Base-by-base conservation (phyloP, 2,329 filamentous ascomycete species). In the Trichoderma semiorbis region DNA sequence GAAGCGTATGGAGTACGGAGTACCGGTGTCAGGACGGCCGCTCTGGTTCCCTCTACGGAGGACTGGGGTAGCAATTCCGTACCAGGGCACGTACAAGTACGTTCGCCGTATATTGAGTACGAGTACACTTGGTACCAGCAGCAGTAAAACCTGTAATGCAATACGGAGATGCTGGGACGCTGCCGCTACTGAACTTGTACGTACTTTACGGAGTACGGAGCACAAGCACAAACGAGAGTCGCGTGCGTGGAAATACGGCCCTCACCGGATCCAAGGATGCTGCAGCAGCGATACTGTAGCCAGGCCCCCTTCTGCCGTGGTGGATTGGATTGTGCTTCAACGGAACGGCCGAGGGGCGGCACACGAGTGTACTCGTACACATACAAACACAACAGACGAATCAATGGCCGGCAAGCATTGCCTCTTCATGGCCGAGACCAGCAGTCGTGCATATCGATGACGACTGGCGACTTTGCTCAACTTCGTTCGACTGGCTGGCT, bases 161-260 rank as follows among this genome's bases (percentile, higher is more conserved):
- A 60, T 60, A 30, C 30, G 21, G 60, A 24, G 34, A 26, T 43
- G 24, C 60, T 39, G 30, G 57, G 21, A 62, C 34, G 34, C 60
- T 47, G 39, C 26, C 26, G 39, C 24, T 64, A 21, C 28, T n/a
- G 21, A 5, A 18, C 64, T 67, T 26, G 61, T 65, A n/a, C 50
- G 64, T 67, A 67, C 66, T 62, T 50, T 53, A 61, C 57, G 66
- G 57, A 26, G 53, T 34, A 21, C 50, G 64, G 64, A 58, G 24
- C 24, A 39, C 64, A 60, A 16, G 28, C 26, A 62, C 66, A 53
- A 58, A 67, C n/a, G 50, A 58, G 50, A 58, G 66, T 60, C 65
- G 65, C 65, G 65, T 68, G 65, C 65, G 53, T 68, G 65, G 66
- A 18, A 61, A 61, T 69, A 69, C 39, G 39, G 66, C 55, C 39